phyloP scores from a whole-genome alignment of 2,329 filamentous ascomycete genomes.

The Alternaria sp. region DNA sequence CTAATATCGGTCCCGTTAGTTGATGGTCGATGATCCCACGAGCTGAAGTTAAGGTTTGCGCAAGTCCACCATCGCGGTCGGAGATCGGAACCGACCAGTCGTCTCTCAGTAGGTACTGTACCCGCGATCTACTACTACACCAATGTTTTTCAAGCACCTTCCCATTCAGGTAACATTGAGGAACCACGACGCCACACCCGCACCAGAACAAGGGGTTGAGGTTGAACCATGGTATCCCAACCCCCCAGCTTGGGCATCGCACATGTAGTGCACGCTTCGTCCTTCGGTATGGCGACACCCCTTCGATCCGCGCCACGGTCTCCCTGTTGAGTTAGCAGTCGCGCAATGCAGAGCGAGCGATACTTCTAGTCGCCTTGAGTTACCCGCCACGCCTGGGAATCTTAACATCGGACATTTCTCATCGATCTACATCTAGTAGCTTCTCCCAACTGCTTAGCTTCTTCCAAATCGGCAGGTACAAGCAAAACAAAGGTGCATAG shows the following conservation, averaged over 20 bases:
- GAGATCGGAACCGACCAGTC: background rate
- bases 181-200: background rate
- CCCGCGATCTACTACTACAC: background rate
- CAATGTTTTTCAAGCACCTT: background rate
- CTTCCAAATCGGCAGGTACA: too few species aligned
- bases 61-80: background rate
- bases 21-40: background rate
- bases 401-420: background rate
- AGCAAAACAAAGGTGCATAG: too few species aligned
- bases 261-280: background rate
- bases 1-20: background rate
- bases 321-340: background rate
- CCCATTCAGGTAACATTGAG: background rate
- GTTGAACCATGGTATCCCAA: background rate
- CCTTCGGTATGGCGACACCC: background rate
- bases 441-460: background rate
- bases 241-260: background rate
- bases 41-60: slow-evolving; percentile 2
- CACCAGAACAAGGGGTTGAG: background rate
- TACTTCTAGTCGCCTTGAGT: background rate
- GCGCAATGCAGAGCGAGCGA: background rate
- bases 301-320: background rate
- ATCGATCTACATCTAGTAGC: background rate
- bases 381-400: background rate
- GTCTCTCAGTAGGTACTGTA: background rate